A percentile compares a stretch with the other conserved stretches of the same genome.
Conservation (phyloP, 1,284 basidiomycete species). For the Coniferiporia sulphurascens region DNA sequence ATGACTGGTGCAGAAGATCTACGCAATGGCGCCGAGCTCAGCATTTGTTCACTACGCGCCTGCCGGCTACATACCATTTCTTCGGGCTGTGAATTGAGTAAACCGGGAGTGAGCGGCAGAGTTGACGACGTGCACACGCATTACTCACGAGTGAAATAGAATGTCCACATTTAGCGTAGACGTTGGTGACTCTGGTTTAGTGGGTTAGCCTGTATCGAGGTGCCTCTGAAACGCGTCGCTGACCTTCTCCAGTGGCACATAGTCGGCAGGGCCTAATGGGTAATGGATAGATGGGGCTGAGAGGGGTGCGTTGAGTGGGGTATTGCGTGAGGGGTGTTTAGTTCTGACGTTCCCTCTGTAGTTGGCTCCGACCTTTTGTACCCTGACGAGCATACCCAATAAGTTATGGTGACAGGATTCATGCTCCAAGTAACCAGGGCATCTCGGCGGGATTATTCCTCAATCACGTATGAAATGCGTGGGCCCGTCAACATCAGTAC, state of each 20-base stretch:
- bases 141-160: conserved; percentile 47
- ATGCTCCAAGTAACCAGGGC: not conserved
- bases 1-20: conserved; percentile 56
- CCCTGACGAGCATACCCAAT: not conserved
- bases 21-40: conserved; percentile 13
- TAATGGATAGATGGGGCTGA: not conserved
- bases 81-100: conserved; percentile 42
- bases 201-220: not conserved
- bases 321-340: not conserved
- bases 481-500: not conserved
- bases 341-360: too few species aligned
- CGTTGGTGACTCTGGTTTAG: conserved; percentile 46
- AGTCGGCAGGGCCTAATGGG: not conserved
- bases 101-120: conserved; percentile 19
- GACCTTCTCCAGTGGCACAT: conserved; percentile 64
- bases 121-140: conserved; percentile 14
- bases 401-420: not conserved
- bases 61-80: conserved; percentile 40
- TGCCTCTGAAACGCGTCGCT: conserved; percentile 21
- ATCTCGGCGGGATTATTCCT: not conserved
- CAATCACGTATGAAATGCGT: not conserved
- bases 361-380: not conserved
- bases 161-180: conserved; percentile 53
- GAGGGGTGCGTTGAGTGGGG: not conserved
- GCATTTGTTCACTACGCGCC: not conserved